These are phyloP conservation scores for Herpotrichia juniperi DNA, from an alignment of 2,329 filamentous ascomycete species.

Conservation along the genomic window DNA sequence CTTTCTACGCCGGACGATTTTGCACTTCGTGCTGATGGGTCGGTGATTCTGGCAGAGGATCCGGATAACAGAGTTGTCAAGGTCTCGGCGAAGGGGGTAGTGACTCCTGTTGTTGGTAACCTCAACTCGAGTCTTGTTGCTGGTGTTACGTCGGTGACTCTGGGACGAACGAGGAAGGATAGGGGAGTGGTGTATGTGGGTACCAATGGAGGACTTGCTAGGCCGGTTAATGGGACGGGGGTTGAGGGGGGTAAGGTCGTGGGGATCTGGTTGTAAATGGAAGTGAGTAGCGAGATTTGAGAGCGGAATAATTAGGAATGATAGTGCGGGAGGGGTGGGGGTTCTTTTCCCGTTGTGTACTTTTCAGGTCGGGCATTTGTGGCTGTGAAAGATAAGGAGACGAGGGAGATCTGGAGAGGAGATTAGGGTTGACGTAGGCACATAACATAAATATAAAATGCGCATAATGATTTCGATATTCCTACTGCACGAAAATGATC, in stretches of 20 bases:
- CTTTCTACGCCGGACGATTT: neutral
- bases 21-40: neutral
- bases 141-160: neutral
- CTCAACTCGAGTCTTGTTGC: neutral
- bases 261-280: neutral
- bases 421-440: too few relatives aligned
- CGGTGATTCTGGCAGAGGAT: neutral
- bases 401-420: too few relatives aligned
- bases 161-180: neutral
- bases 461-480: too few relatives aligned
- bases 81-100: neutral
- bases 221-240: neutral
- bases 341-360: too few relatives aligned
- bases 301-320: too few relatives aligned
- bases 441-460: too few relatives aligned
- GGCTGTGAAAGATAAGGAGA: too few relatives aligned
- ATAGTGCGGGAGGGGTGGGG: too few relatives aligned
- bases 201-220: neutral
- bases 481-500: too few relatives aligned
- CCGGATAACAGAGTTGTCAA: neutral
- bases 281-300: too few relatives aligned
- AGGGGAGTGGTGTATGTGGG: neutral
- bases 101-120: neutral
- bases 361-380: too few relatives aligned
- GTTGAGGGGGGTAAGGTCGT: slow-evolving; percentile 1